Percentiles rank a stretch among this genome's conserved stretches.
phyloP scores from a whole-genome alignment of 1,139 yeast genomes.

The Pichia sp. region DNA sequence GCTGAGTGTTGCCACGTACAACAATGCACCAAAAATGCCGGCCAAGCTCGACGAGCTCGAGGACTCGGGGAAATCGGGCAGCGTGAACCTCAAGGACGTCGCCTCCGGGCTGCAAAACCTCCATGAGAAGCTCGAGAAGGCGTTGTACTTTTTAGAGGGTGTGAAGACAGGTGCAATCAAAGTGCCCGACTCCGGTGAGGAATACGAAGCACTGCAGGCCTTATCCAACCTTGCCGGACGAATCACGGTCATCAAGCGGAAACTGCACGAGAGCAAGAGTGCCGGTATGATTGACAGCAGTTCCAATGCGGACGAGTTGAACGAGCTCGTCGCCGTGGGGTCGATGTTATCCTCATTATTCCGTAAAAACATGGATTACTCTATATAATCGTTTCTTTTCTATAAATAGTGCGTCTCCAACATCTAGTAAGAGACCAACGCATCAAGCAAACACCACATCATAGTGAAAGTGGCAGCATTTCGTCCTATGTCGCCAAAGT shows the following conservation, averaged over 20 bases:
- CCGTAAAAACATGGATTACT: slow-evolving; percentile 9
- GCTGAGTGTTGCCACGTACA: slow-evolving; percentile 8
- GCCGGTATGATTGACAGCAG: neutral
- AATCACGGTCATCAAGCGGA: slow-evolving; percentile 1
- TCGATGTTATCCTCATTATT: slow-evolving; percentile 13
- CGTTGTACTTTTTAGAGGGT: slow-evolving; percentile 10
- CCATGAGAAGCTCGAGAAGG: slow-evolving; percentile 5
- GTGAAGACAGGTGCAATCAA: slow-evolving; percentile 10
- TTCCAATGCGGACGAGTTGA: slow-evolving; percentile 1
- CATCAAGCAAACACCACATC: slow-evolving; percentile 83
- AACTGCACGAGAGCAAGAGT: neutral
- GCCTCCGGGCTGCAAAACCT: slow-evolving; percentile 7
- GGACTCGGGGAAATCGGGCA: neutral
- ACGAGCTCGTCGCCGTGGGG: slow-evolving; percentile 6
- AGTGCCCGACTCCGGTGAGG: slow-evolving; percentile 1
- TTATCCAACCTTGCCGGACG: slow-evolving; percentile 8
- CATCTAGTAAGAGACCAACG: slow-evolving; percentile 35
- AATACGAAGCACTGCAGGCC: slow-evolving; percentile 3
- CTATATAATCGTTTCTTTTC: neutral
- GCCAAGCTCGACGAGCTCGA: neutral
- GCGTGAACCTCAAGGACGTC: neutral
- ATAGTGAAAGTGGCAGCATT: slow-evolving; percentile 68
- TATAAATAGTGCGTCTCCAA: neutral
- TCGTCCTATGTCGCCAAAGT: slow-evolving; percentile 51
- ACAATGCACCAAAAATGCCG: slow-evolving; percentile 4